Base-by-base conservation (phyloP, 441 rosid species). In the Manihot esculenta region DNA sequence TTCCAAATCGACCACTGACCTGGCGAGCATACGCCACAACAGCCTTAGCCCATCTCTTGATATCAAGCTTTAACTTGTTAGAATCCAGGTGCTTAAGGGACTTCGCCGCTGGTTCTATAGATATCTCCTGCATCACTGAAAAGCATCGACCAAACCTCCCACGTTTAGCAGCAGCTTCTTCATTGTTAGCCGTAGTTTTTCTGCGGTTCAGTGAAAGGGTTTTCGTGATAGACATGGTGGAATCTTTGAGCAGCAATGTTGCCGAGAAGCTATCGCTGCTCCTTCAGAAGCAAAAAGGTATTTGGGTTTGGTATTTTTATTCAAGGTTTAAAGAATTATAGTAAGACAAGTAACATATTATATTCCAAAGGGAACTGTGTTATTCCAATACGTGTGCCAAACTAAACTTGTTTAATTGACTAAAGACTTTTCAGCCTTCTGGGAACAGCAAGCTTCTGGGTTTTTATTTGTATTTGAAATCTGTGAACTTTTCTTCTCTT, bases 21-120 rank as follows among this genome's bases (percentile, higher is more conserved):
- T 94, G 97, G 42, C 95, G 93, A 67, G 91, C 97, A 50, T 92
- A 88, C 7, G 78, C 78, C 9, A 76, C 99, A 1, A 91, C 95
- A 64, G 88, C 86, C 78, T 86, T 94, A 12, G 97, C 91, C 99
- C 99, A 94, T 72, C 85, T 89, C 58, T 54, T 78, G 53, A 94
- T 94, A 68, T 84, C 96, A 10, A 44, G 79, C 82, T 94, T 94
- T 24, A 94, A 70, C 85, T 84, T 87, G 47, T 70, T 75, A 0
- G 97, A 90, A 80, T 91, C 93, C 66, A 80, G 58, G 13, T 85
- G 82, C 17, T 51, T 69, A 71, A 91, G 76, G 17, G 91, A 81
- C 17, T 70, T 70, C n/a, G 79, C 84, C n/a, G 79, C 84, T 2
- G 85, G 83, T 27, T 83, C 85, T 7, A 77, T 57, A 50, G 79